Conservation (phyloP, 306 rosid genomes). For the Cucurbita moschata region DNA sequence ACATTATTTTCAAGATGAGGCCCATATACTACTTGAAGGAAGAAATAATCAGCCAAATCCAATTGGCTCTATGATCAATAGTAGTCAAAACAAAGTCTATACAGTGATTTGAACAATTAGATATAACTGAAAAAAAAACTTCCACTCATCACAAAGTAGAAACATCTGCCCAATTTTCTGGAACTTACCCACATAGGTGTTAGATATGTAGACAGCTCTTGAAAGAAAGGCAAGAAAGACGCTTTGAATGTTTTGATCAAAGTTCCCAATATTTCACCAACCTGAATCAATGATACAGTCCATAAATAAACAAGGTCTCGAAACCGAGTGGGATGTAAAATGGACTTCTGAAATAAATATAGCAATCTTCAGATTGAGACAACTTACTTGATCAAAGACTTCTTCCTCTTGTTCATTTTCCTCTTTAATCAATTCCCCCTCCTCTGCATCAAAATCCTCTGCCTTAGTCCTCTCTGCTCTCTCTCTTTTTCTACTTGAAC, state of each 20-base stretch:
- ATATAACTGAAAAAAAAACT: neutral
- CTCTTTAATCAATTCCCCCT: conserved; percentile 76
- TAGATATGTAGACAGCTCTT: conserved; percentile 73
- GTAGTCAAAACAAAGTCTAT: neutral
- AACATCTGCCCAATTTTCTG: neutral
- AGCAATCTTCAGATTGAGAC: neutral
- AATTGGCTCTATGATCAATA: neutral
- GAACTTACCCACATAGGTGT: conserved; percentile 99
- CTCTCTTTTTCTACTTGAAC: conserved; percentile 83
- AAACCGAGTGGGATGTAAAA: neutral
- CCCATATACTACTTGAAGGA: neutral
- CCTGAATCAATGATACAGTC: conserved; percentile 33
- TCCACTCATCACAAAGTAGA: neutral
- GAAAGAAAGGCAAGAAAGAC: conserved; percentile 88
- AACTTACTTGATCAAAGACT: conserved; percentile 94
- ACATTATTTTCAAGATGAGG: neutral
- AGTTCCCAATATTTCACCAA: conserved; percentile 95
- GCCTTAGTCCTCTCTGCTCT: conserved; percentile 81
- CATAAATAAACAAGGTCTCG: conserved; percentile 1
- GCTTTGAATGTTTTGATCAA: conserved; percentile 90
- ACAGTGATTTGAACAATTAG: neutral
- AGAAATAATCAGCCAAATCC: neutral
- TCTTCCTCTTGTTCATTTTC: conserved; percentile 99
- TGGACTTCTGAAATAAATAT: neutral
- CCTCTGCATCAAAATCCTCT: conserved; percentile 95